These are phyloP conservation scores for Tanacetum coccineum DNA, from an alignment of 129 eudicot genomes.

Conservation along the genomic window DNA sequence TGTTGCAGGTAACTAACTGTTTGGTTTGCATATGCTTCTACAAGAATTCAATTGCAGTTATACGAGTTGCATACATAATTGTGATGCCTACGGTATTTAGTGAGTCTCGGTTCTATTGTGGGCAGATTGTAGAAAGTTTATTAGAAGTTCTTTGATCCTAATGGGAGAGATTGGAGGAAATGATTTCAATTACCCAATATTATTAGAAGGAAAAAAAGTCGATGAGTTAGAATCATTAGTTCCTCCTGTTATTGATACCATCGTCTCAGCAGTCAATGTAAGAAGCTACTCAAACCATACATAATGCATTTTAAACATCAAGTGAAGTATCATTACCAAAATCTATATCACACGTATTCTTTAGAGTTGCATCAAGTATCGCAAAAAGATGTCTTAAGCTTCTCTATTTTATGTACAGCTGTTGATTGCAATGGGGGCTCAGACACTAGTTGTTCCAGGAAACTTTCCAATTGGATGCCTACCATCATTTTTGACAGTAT, in stretches of 20 bases:
- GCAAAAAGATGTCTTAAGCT: not conserved
- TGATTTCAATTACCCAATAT: no score
- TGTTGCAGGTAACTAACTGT: constrained; percentile 12
- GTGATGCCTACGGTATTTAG: not conserved
- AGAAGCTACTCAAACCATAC: not conserved
- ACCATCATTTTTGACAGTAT: constrained; percentile 20
- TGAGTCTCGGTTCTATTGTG: not conserved
- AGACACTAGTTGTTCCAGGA: constrained; percentile 47
- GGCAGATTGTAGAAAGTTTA: constrained; percentile 38
- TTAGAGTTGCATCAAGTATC: not conserved
- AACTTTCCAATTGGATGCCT: constrained; percentile 50
- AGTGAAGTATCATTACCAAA: not conserved
- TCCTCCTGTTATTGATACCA: constrained; percentile 33
- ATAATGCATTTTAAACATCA: no score
- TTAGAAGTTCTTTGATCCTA: no score
- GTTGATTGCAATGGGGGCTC: constrained; percentile 38
- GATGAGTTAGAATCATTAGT: constrained; percentile 29
- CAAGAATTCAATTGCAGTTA: not conserved
- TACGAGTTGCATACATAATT: not conserved
- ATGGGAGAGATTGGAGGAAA: no score
- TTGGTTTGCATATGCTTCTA: not conserved
- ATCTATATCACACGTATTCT: not conserved
- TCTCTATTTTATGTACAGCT: constrained; percentile 23
- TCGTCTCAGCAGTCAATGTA: constrained; percentile 42
- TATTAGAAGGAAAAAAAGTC: constrained; percentile 25